These are phyloP conservation scores for Cladosporium sp. DNA, from an alignment of 2,329 filamentous ascomycete genomes.

Conservation along the genomic window DNA sequence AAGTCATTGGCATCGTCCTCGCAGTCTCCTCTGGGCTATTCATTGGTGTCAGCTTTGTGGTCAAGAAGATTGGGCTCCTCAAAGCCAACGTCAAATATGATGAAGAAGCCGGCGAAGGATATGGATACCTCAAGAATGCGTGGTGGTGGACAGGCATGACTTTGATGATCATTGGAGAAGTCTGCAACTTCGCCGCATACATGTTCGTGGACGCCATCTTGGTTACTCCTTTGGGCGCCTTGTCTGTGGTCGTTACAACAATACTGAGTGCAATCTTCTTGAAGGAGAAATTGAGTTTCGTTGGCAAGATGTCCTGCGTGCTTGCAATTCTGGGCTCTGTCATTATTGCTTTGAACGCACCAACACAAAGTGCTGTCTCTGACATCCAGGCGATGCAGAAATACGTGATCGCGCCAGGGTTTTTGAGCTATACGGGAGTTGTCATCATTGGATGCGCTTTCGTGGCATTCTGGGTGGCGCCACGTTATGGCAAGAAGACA, in stretches of 20 bases:
- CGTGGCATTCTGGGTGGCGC: constrained; percentile 75
- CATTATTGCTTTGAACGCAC: constrained; percentile 91
- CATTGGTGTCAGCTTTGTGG: constrained; percentile 89
- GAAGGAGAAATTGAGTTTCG: constrained; percentile 90
- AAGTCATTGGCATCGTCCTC: constrained; percentile 78
- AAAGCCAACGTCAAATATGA: constrained; percentile 95
- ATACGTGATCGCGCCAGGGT: constrained; percentile 81
- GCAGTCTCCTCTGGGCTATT: constrained; percentile 85
- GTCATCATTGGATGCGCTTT: constrained; percentile 69
- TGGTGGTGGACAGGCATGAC: constrained; percentile 97
- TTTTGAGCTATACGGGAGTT: constrained; percentile 78
- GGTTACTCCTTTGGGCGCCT: constrained; percentile 84
- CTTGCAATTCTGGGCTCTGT: constrained; percentile 90
- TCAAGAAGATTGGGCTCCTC: constrained; percentile 90
- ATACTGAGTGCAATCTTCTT: constrained; percentile 90
- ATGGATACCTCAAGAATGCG: constrained; percentile 90
- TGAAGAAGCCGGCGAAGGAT: constrained; percentile 91
- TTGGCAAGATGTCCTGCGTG: constrained; percentile 94
- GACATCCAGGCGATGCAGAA: constrained; percentile 90
- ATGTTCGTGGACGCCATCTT: constrained; percentile 95
- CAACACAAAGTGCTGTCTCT: constrained; percentile 74
- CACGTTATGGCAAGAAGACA: constrained; percentile 88
- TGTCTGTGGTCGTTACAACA: constrained; percentile 89
- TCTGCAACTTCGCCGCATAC: constrained; percentile 96
- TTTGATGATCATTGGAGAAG: constrained; percentile 92